Evolutionary conservation across 179 eudicot genomes (phyloP), one percentile per base, ranked within the genome.

Genomic region (Sideroxylon spinosum): DNA sequence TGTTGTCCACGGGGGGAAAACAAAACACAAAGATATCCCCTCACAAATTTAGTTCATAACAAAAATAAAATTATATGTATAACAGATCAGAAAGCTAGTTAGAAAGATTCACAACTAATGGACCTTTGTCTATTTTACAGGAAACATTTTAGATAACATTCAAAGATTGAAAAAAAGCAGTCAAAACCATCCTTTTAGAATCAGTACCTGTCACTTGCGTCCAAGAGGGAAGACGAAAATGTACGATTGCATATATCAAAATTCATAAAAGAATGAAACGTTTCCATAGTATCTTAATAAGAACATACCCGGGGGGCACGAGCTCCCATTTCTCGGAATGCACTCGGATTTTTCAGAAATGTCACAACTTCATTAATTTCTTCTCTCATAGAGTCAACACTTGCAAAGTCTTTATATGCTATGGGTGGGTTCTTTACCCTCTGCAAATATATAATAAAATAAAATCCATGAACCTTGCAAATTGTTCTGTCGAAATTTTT

Each of bases 371-470:
- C 97, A 82, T 92, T 90, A 68, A 94, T 92, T 86, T 94, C 98
- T 83, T 92, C 98, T 74, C 83, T 88, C 92, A 94, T 89, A 57
- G 92, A 91, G 28, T 92, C 97, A 65, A 94, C 84, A 77, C 95
- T 94, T 11, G 94, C 89, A 84, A 94, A 94, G 76, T 94, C 92
- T 77, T 87, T 87, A 86, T 92, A 82, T 61, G 79, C 79, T 88
- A 94, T 94, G 20, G 98, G 95, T 64, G 98, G 98, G 79, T 92
- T 92, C 85, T 91, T 94, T 62, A 94, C 93, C 81, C 98, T 89
- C 98, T 92, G 80, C 79, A 81, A 78, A 75, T 61, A 25, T 77
- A 52, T 37, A 37, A 37, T 1, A 37, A 37, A 3, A 37, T 37
- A 74, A 44, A 61, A 60, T 19, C 68, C 67, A 73, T 46, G 55